Evolutionary conservation across 2,329 filamentous ascomycete species (phyloP).

Genomic region (Beauveria brongniartii): DNA sequence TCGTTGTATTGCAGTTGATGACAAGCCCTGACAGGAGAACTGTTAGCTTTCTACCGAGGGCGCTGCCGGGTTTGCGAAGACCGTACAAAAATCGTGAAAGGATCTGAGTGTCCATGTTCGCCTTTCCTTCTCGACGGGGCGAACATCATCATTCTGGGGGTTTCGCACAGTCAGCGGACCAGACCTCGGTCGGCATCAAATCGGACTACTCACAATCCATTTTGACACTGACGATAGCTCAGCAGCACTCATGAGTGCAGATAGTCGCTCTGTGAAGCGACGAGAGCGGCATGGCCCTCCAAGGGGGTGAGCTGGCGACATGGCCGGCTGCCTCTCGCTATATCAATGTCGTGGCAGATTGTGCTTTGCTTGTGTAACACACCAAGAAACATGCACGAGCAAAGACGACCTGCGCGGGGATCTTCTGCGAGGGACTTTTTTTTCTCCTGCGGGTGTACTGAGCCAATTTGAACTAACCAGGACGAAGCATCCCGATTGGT

Average conservation of each 20-base stretch:
- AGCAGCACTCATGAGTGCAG: conserved; percentile 7
- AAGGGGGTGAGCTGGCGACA: not conserved
- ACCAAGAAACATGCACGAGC: not conserved
- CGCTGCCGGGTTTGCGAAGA: not conserved
- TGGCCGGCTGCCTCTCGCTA: not conserved
- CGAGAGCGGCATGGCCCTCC: not conserved
- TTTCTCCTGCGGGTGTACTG: not conserved
- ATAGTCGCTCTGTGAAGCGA: conserved; percentile 2
- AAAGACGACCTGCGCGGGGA: not conserved
- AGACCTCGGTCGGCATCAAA: not conserved
- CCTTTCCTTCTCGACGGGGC: conserved; percentile 34
- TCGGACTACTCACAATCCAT: conserved; percentile 22
- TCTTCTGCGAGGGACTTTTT: not conserved
- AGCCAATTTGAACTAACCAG: no score
- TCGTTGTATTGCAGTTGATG: conserved; percentile 37
- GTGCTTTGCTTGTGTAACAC: not conserved
- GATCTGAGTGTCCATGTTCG: conserved; percentile 34
- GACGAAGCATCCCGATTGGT: not conserved
- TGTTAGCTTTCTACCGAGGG: not conserved
- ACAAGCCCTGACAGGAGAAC: conserved; percentile 30
- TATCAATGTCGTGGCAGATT: not conserved
- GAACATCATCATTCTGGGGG: conserved; percentile 40
- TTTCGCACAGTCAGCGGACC: conserved; percentile 6
- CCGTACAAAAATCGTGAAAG: conserved; percentile 36
- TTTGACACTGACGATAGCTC: conserved; percentile 24